These are phyloP conservation scores for Amphirosellinia nigrospora DNA, from an alignment of 495 filamentous ascomycete species.

Conservation along the genomic window DNA sequence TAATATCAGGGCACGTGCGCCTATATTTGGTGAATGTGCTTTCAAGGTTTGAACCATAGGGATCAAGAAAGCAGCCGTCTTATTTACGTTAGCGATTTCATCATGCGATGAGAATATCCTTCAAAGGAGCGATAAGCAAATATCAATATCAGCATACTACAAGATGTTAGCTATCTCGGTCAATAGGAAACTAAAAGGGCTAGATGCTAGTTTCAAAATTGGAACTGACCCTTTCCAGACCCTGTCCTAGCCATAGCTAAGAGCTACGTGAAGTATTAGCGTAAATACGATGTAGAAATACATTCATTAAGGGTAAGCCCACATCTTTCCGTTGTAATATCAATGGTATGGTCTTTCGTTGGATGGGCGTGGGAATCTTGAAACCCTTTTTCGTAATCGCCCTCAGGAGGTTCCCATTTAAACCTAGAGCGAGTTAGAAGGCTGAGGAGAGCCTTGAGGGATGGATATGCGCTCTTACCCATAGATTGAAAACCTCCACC, in stretches of 20 bases:
- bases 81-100: slow-evolving; percentile 1
- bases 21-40: slow-evolving; percentile 83
- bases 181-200: background rate
- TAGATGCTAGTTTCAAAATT: background rate
- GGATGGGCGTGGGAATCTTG: slow-evolving; percentile 93
- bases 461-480: slow-evolving; percentile 54
- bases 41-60: slow-evolving; percentile 96
- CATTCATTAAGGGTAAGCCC: background rate
- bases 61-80: slow-evolving; percentile 92
- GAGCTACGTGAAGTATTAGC: slow-evolving; percentile 49
- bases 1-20: slow-evolving; percentile 82
- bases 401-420: slow-evolving; percentile 80
- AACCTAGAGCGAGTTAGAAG: slow-evolving; percentile 48
- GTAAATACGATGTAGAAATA: background rate
- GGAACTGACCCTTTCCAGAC: slow-evolving; percentile 71
- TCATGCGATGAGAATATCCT: background rate
- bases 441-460: background rate
- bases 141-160: background rate
- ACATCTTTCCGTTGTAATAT: slow-evolving; percentile 46
- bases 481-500: slow-evolving; percentile 96
- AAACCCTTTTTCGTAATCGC: slow-evolving; percentile 94
- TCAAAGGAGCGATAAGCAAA: too few relatives aligned
- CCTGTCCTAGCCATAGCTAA: slow-evolving; percentile 98
- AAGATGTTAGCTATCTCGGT: background rate
- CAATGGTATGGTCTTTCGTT: slow-evolving; percentile 93